Percentiles rank a stretch among this genome's conserved stretches.
Evolutionary conservation across 2,329 filamentous ascomycete species (phyloP).

Genomic region (Exophiala aquamarina): DNA sequence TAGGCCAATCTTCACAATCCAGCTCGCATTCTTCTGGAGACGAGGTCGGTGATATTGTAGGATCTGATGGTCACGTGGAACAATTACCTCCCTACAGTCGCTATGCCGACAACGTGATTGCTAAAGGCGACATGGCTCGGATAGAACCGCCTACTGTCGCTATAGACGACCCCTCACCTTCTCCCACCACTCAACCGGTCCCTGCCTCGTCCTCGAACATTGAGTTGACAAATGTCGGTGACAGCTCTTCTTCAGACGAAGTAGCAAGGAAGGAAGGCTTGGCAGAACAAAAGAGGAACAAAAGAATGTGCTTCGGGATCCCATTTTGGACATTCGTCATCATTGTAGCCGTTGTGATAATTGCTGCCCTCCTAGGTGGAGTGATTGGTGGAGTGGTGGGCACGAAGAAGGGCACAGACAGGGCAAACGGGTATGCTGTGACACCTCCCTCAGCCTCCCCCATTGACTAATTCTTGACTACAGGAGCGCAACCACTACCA

Average conservation of each 20-base stretch:
- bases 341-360: conserved; percentile 45
- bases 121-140: conserved; percentile 47
- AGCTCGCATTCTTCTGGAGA: conserved; percentile 71
- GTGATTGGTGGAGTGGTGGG: conserved; percentile 55
- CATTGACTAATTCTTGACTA: conserved; percentile 22
- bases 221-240: conserved; percentile 22
- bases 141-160: conserved; percentile 15
- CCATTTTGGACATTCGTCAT: conserved; percentile 53
- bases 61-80: conserved; percentile 84
- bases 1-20: conserved; percentile 66
- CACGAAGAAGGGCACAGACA: conserved; percentile 34
- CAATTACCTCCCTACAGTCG: conserved; percentile 88
- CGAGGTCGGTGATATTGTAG: conserved; percentile 82
- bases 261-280: conserved; percentile 40
- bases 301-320: conserved; percentile 49
- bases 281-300: conserved; percentile 40
- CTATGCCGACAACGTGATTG: conserved; percentile 74
- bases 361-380: conserved; percentile 53
- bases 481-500: conserved; percentile 46
- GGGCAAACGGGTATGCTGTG: conserved; percentile 27
- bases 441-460: not conserved
- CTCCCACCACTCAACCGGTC: conserved; percentile 7
- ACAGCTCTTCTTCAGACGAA: conserved; percentile 27
- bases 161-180: conserved; percentile 9
- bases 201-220: conserved; percentile 21